Base-by-base conservation (phyloP, 108 stramenopile species). In the Skeletonema marinoi region DNA sequence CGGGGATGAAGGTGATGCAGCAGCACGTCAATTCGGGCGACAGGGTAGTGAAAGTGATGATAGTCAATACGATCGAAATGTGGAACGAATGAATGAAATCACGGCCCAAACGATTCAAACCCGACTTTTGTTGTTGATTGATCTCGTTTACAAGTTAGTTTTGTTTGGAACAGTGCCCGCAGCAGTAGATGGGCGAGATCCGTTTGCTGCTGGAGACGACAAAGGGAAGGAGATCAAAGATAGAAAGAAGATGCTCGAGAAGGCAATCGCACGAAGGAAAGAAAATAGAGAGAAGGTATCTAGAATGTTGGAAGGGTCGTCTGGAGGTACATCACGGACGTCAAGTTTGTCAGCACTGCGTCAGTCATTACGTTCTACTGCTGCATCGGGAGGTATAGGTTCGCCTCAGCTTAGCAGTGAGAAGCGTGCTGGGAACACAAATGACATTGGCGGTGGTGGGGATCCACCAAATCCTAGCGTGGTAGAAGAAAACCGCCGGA, bases 141-240 rank as follows among this genome's bases (percentile, higher is more conserved):
- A 83, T 66, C 48, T 83, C 16, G 76, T 83, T 4, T 80, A 83
- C 60, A 42, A 74, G 48, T 46, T 80, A 58, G 78, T 80, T 1
- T 48, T 80, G 73, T 83, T 65, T 56, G 78, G 81, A 31, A 63
- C 77, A 32, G 78, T 82, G 10, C 78, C 81, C 29, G 60, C 78
- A 11, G 78, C 78, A 14, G 81, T 79, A 21, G 78, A 79, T 60
- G 17, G 66, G 17, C 36, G 44, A 17, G 41, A 14, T 21, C 44
- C 54, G 0, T 46, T 72, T 35, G 6, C 63, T 7, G 2, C 30
- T 29, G 31, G 29, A 36, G 56, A 33, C 11, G 30, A 46, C 32
- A 56, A 19, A 11, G 64, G 39, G 31, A 71, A 46, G 14, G 71
- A 42, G 1, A 58, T 48, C 14, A 56, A 35, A 10, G 54, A 56